Percentiles rank a stretch among this genome's conserved stretches.
phyloP scores from a whole-genome alignment of 345 rosid genomes.

The Salix koriyanagi region DNA sequence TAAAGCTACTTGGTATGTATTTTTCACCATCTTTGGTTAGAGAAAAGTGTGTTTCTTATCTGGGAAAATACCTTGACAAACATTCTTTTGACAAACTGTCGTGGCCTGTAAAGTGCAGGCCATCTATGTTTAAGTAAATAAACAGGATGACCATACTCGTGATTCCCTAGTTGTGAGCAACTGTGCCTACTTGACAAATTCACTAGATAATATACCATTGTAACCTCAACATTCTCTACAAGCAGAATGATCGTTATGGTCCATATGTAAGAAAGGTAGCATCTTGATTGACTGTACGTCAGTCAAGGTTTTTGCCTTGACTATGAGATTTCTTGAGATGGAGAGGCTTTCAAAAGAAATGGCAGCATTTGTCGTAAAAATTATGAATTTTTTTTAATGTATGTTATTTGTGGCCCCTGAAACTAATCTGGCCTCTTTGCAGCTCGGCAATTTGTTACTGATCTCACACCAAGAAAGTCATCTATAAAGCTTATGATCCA shows the following conservation, averaged over 20 bases:
- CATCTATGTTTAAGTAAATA: background rate
- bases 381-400: background rate
- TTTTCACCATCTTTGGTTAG: conserved; percentile 4
- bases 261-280: background rate
- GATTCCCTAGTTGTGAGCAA: background rate
- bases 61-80: background rate
- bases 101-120: background rate
- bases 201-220: background rate
- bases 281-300: background rate
- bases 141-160: background rate
- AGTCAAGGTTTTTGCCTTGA: background rate
- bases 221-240: background rate
- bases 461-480: conserved; percentile 60
- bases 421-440: conserved; percentile 26
- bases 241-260: background rate
- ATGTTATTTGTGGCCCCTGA: background rate
- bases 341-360: background rate
- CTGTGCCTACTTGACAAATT: background rate
- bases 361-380: background rate
- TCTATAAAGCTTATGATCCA: conserved; percentile 76
- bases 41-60: background rate
- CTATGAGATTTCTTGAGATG: background rate
- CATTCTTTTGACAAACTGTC: background rate
- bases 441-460: conserved; percentile 42
- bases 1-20: conserved; percentile 69